These are phyloP conservation scores for Endothia cerciana DNA, from an alignment of 2,329 filamentous ascomycete species.

Conservation along the genomic window DNA sequence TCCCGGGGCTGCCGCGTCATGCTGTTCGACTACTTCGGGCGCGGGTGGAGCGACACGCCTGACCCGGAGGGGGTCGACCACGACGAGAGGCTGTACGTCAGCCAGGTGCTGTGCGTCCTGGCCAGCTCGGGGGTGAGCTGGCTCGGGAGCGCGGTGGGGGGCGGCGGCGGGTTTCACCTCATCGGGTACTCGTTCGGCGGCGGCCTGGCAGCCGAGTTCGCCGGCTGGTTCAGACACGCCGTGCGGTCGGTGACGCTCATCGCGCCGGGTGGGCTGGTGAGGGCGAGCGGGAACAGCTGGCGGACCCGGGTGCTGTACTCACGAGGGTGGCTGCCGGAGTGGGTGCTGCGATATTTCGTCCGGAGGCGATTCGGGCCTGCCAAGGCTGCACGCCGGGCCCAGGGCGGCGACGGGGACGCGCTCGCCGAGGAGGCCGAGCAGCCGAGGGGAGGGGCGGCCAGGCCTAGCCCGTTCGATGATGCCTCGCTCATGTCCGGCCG, in stretches of 20 bases:
- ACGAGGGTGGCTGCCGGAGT: constrained; percentile 61
- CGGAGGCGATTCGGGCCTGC: constrained; percentile 51
- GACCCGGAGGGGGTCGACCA: constrained; percentile 69
- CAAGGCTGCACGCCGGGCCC: constrained; percentile 39
- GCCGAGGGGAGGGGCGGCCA: constrained; percentile 29
- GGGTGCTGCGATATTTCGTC: constrained; percentile 58
- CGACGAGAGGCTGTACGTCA: constrained; percentile 72
- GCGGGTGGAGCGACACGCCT: constrained; percentile 69
- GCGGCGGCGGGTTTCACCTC: constrained; percentile 59
- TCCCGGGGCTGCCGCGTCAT: constrained; percentile 74
- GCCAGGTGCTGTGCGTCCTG: constrained; percentile 72
- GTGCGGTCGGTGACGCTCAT: constrained; percentile 74
- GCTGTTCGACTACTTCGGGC: constrained; percentile 75
- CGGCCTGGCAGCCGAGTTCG: constrained; percentile 75
- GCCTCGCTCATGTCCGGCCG: constrained; percentile 56
- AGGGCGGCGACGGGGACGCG: constrained; percentile 42
- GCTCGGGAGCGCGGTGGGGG: constrained; percentile 50
- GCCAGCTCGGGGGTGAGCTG: constrained; percentile 71
- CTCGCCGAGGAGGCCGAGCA: constrained; percentile 18
- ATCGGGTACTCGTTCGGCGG: constrained; percentile 85
- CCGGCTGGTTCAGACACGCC: constrained; percentile 71
- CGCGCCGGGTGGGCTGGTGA: constrained; percentile 76
- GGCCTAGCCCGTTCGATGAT: constrained; percentile 44
- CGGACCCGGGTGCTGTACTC: constrained; percentile 67
- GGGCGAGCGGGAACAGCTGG: constrained; percentile 37